A percentile compares a stretch with the other conserved stretches of the same genome.
Conservation (phyloP, 495 filamentous ascomycete species). For the Cercophora newfieldiana region DNA sequence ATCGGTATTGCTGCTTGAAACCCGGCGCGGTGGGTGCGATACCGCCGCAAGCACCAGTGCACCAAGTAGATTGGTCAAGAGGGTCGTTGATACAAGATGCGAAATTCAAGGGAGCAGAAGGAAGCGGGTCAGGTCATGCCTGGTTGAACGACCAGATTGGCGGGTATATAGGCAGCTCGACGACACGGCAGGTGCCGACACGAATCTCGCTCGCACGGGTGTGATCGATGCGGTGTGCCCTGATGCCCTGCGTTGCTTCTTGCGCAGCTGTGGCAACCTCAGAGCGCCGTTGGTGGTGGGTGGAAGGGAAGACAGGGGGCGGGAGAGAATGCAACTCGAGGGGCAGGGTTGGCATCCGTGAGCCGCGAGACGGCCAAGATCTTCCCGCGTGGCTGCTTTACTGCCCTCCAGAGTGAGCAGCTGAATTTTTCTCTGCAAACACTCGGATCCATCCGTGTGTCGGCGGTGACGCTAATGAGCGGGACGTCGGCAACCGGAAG, state of each 20-base stretch:
- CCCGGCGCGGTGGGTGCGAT: background rate
- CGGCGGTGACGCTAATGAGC: background rate
- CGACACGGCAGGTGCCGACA: background rate
- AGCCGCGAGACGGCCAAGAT: background rate
- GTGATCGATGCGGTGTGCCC: background rate
- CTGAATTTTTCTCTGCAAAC: background rate
- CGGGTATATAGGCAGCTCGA: background rate
- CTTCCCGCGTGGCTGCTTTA: background rate
- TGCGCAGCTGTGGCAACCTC: background rate
- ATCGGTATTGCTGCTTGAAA: background rate
- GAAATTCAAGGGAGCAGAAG: background rate
- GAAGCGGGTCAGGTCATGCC: background rate
- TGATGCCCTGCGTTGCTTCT: background rate
- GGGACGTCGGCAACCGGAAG: background rate
- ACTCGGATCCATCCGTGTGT: background rate
- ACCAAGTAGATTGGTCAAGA: background rate
- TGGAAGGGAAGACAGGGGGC: background rate
- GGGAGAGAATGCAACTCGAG: constrained; percentile 16
- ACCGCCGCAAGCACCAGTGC: background rate
- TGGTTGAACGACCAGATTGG: background rate
- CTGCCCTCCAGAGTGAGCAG: background rate
- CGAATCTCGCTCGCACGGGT: background rate
- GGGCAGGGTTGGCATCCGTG: background rate
- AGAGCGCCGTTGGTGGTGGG: background rate
- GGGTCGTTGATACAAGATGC: background rate